Evolutionary conservation across 805 yeast genomes (phyloP).

Genomic region (Wickerhamomyces bovis): DNA sequence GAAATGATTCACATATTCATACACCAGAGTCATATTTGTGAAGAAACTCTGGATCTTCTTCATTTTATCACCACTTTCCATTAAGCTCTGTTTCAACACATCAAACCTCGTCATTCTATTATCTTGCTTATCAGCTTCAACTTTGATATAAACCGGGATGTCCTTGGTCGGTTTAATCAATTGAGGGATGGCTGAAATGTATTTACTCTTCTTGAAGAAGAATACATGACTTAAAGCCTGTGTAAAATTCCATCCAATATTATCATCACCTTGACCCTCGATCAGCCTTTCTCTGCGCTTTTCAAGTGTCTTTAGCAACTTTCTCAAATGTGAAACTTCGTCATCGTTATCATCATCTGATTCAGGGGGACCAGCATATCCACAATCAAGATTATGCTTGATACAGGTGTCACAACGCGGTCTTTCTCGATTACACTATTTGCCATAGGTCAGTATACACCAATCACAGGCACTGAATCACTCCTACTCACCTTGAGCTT

Average conservation of each 20-base stretch:
- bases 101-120: slow-evolving; percentile 4
- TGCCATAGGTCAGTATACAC: neutral
- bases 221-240: neutral
- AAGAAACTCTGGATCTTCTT: slow-evolving; percentile 1
- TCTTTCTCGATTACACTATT: slow-evolving; percentile 4
- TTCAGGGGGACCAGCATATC: neutral
- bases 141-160: neutral
- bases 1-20: slow-evolving; percentile 7
- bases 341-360: neutral
- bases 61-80: neutral
- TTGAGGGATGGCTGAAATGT: neutral
- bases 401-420: slow-evolving; percentile 6
- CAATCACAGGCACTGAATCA: too few relatives aligned
- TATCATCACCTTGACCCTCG: neutral
- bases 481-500: neutral
- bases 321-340: slow-evolving; percentile 1
- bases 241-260: neutral
- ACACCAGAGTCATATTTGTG: neutral
- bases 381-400: slow-evolving; percentile 1
- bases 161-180: neutral
- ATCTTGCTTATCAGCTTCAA: slow-evolving; percentile 1
- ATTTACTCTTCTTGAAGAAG: slow-evolving; percentile 1
- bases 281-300: neutral
- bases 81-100: slow-evolving; percentile 1
- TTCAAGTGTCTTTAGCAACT: neutral